Base-by-base conservation (phyloP, 2,329 filamentous ascomycete species). In the Torrubiella hemipterigena region DNA sequence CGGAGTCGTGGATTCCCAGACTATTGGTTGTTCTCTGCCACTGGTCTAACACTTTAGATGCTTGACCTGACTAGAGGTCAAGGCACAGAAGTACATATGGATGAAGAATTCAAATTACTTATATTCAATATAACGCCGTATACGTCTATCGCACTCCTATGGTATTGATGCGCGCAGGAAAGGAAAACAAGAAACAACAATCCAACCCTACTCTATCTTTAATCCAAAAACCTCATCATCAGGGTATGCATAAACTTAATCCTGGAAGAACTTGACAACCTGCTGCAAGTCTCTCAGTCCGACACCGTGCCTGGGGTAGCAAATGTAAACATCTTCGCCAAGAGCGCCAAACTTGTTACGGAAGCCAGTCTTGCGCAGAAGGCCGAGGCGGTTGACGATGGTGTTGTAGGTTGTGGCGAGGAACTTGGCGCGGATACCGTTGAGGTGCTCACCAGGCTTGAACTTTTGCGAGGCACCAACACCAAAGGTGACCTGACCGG, bases 241-340 rank as follows among this genome's bases (percentile, higher is more conserved):
- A n/a, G n/a, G n/a, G n/a, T n/a, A n/a, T n/a, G n/a, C n/a, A n/a
- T n/a, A n/a, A n/a, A n/a, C 11, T 39, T 74, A 73, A 41, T 83
- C 83, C 55, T 89, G 81, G 54, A 94, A 91, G 62, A 93, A 94
- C 51, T 79, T 81, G 59, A 94, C 67, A 43, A 95, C 75, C n/a
- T 86, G 84, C 51, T 81, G 75, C 39, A 86, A 75, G 26, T 86
- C 87, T 39, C 77, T 73, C 27, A 87, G 75, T 2, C 85, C 85
- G 17, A 95, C 67, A 7, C 87, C 86, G 48, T 86, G 78, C 35
- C 81, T 77, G 24, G 87, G 87, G 56, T 93, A 95, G 50, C 83
- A 86, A 42, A 95, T 85, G 56, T 84, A 95, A 17, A 89, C 76
- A 29, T 81, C 76, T 48, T 94, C 86, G 38, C 87, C 84, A 35